Percentiles rank a stretch among this genome's conserved stretches.
Conservation (phyloP, 2,329 filamentous ascomycete species). For the Dothidotthia symphoricarpi region DNA sequence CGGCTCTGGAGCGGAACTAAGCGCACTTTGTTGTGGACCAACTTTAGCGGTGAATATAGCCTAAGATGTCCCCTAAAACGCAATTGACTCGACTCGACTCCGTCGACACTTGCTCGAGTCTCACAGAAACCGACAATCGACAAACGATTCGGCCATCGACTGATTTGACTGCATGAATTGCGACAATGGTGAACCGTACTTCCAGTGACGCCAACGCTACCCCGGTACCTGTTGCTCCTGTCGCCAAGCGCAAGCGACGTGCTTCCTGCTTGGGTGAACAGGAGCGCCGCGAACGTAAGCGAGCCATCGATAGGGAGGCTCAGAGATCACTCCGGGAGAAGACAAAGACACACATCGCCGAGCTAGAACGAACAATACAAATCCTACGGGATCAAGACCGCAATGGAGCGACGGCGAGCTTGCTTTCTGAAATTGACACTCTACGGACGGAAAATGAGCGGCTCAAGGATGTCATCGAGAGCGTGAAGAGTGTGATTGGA, state of each 20-base stretch:
- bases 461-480: conserved; percentile 35
- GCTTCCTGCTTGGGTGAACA: conserved; percentile 38
- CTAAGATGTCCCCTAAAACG: neutral
- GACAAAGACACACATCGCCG: conserved; percentile 40
- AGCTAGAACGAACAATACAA: conserved; percentile 38
- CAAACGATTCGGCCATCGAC: conserved; percentile 11
- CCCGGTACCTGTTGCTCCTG: conserved; percentile 22
- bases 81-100: conserved; percentile 10
- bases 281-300: conserved; percentile 35
- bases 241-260: conserved; percentile 35
- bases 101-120: conserved; percentile 7
- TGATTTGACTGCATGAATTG: conserved; percentile 9
- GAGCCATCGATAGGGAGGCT: conserved; percentile 39
- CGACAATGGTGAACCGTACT: conserved; percentile 26
- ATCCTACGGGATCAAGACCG: conserved; percentile 36
- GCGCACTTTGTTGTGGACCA: neutral
- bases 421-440: conserved; percentile 34
- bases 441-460: conserved; percentile 37
- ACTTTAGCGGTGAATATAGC: conserved; percentile 7
- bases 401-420: conserved; percentile 32
- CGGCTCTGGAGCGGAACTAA: conserved; percentile 6
- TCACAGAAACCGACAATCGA: conserved; percentile 6
- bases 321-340: conserved; percentile 39
- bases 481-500: conserved; percentile 34
- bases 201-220: conserved; percentile 24